Evolutionary conservation across 2,329 filamentous ascomycete genomes (phyloP).

Genomic region (Domatiomyces globalis): DNA sequence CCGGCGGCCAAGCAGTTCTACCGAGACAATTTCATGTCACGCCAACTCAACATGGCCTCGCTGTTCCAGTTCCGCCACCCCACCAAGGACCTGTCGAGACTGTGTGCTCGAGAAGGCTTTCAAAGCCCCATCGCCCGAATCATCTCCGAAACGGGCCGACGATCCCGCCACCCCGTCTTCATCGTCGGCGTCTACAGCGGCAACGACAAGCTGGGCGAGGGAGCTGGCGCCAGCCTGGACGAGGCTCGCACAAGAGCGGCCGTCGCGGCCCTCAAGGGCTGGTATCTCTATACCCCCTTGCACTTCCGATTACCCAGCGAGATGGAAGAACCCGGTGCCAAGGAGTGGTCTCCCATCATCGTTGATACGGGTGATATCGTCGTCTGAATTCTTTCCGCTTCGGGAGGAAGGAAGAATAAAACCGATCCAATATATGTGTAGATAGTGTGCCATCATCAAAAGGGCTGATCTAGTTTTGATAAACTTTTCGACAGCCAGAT

Average conservation of each 20-base stretch:
- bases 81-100: conserved; percentile 63
- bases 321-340: conserved; percentile 47
- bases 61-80: conserved; percentile 79
- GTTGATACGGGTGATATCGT: conserved; percentile 60
- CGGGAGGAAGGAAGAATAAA: not conserved
- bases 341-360: conserved; percentile 52
- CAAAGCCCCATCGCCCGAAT: conserved; percentile 74
- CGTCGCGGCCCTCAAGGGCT: conserved; percentile 74
- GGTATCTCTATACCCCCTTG: conserved; percentile 86
- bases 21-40: conserved; percentile 65
- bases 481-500: no score
- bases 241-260: conserved; percentile 66
- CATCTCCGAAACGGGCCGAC: conserved; percentile 76
- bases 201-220: conserved; percentile 81
- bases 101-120: conserved; percentile 83
- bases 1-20: conserved; percentile 71
- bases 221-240: conserved; percentile 61
- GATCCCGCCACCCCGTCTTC: conserved; percentile 74
- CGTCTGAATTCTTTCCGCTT: not conserved
- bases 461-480: no score
- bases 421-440: not conserved
- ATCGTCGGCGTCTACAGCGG: conserved; percentile 91
- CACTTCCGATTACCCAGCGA: conserved; percentile 55
- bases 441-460: not conserved
- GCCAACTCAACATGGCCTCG: conserved; percentile 58